Conservation (phyloP, 1,139 yeast genomes). For the Candida sp. region DNA sequence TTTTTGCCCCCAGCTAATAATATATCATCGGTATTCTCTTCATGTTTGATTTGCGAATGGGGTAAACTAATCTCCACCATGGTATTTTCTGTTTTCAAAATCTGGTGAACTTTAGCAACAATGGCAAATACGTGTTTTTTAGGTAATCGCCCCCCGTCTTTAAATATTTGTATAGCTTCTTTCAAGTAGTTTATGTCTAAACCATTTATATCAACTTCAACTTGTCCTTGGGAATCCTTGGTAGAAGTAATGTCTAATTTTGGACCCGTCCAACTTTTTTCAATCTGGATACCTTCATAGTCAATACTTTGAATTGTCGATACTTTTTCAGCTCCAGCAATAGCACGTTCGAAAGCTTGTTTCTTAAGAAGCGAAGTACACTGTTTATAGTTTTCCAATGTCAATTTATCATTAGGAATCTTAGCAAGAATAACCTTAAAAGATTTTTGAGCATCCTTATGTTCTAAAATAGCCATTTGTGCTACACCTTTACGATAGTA, state of each 20-base stretch:
- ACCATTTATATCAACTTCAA: conserved; percentile 27
- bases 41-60: conserved; percentile 17
- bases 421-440: conserved; percentile 59
- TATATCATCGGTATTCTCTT: conserved; percentile 14
- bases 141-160: conserved; percentile 70
- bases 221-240: conserved; percentile 15
- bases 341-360: conserved; percentile 84
- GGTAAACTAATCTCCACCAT: conserved; percentile 68
- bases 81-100: conserved; percentile 66
- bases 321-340: conserved; percentile 57
- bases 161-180: conserved; percentile 65
- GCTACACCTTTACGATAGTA: conserved; percentile 85
- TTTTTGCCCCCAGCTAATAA: conserved; percentile 27
- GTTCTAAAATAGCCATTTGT: conserved; percentile 69
- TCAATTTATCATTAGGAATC: conserved; percentile 70
- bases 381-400: conserved; percentile 60
- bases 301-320: conserved; percentile 38
- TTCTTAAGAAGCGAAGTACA: conserved; percentile 67
- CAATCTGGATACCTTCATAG: conserved; percentile 51
- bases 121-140: conserved; percentile 84
- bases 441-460: conserved; percentile 71
- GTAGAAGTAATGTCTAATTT: conserved; percentile 38
- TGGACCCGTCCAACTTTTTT: conserved; percentile 67
- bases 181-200: conserved; percentile 52
- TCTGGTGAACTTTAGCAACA: conserved; percentile 64